Evolutionary conservation across 495 filamentous ascomycete genomes (phyloP).

Genomic region (Penicillium malachiteum): DNA sequence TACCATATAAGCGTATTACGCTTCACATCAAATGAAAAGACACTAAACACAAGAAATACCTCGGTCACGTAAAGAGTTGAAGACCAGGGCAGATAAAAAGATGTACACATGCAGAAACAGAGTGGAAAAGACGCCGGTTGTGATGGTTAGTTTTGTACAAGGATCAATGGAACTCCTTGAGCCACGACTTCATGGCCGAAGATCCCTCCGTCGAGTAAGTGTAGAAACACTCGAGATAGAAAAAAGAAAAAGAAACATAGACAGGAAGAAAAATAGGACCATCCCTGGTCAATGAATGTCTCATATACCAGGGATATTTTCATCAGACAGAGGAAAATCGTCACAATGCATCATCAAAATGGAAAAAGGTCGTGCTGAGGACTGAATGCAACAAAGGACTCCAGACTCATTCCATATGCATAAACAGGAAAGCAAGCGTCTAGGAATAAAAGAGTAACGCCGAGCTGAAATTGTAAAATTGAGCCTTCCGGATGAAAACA

Average conservation of each 20-base stretch:
- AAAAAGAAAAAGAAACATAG: background rate
- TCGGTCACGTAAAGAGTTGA: no score
- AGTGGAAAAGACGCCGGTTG: constrained; percentile 9
- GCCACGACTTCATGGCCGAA: background rate
- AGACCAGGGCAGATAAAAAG: background rate
- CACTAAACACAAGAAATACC: background rate
- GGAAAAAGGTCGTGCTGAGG: no score
- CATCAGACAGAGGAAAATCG: constrained; percentile 13
- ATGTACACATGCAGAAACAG: constrained; percentile 2
- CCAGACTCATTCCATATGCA: constrained; percentile 16
- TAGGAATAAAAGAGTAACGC: constrained; percentile 29
- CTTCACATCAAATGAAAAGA: background rate
- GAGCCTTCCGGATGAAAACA: constrained; percentile 8
- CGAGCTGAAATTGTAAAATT: constrained; percentile 26
- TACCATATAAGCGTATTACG: constrained; percentile 7
- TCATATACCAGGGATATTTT: background rate
- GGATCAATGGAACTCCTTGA: background rate
- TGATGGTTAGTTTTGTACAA: constrained; percentile 26
- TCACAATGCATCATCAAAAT: constrained; percentile 7
- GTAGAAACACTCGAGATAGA: background rate
- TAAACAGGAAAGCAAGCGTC: constrained; percentile 11
- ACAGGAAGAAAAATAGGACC: background rate
- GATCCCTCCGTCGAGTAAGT: background rate
- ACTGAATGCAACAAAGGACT: constrained; percentile 14
- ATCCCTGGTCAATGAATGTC: background rate